A percentile compares a stretch with the other conserved stretches of the same genome.
These are phyloP conservation scores for Pyronema omphalodes DNA, from an alignment of 495 filamentous ascomycete species.

Conservation along the genomic window DNA sequence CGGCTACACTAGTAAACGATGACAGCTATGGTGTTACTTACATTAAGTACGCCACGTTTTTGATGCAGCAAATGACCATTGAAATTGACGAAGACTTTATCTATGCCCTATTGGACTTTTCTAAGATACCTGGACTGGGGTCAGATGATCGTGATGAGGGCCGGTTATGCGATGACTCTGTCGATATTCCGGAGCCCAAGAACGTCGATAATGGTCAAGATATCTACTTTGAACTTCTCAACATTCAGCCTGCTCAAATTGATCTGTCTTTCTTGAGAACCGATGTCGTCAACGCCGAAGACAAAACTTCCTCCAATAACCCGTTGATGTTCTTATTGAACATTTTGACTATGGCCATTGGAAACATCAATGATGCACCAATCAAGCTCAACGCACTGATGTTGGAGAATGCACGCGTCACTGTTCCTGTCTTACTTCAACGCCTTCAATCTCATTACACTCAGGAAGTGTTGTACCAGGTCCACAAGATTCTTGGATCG, in stretches of 20 bases:
- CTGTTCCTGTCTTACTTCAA: slow-evolving; percentile 58
- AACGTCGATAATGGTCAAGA: slow-evolving; percentile 68
- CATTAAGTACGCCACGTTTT: slow-evolving; percentile 88
- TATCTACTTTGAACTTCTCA: slow-evolving; percentile 92
- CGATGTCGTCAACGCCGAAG: slow-evolving; percentile 88
- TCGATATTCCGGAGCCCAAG: slow-evolving; percentile 84
- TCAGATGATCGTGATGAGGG: slow-evolving; percentile 73
- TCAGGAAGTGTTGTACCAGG: slow-evolving; percentile 83
- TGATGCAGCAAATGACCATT: slow-evolving; percentile 93
- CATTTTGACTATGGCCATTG: slow-evolving; percentile 96
- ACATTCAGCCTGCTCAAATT: slow-evolving; percentile 93
- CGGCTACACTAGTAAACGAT: slow-evolving; percentile 88
- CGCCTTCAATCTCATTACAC: slow-evolving; percentile 88
- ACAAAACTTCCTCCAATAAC: slow-evolving; percentile 73
- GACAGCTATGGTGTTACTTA: slow-evolving; percentile 93
- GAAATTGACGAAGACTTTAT: slow-evolving; percentile 98
- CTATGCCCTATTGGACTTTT: slow-evolving; percentile 86
- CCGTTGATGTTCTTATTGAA: slow-evolving; percentile 97
- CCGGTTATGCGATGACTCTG: slow-evolving; percentile 66
- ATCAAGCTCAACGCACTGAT: slow-evolving; percentile 82
- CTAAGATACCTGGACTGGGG: slow-evolving; percentile 80
- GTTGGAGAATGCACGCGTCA: slow-evolving; percentile 87
- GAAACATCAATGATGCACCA: slow-evolving; percentile 94
- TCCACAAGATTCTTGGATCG: slow-evolving; percentile 89
- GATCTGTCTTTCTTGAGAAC: slow-evolving; percentile 95